Base-by-base conservation (phyloP, 2,329 filamentous ascomycete species). In the Trichoderma sp. region DNA sequence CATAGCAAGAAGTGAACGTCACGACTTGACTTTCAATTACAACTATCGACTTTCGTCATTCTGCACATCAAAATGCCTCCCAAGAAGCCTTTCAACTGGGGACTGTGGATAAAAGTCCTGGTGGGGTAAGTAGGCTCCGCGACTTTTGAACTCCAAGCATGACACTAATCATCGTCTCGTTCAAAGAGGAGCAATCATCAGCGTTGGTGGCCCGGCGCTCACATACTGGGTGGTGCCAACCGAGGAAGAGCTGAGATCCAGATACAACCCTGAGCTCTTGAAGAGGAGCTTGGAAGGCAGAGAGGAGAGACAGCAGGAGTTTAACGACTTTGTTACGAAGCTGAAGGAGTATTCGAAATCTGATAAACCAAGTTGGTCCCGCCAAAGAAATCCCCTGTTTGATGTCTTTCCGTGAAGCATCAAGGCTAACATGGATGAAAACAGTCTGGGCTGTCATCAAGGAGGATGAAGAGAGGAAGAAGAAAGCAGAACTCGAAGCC, bases 181-280 rank as follows among this genome's bases (percentile, higher is more conserved):
- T 66, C 71, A 75, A 43, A 97, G 94, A 69, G 92, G 92, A 74
- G 85, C 84, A 52, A 80, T 85, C 58, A 84, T 96, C 74, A 90
- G 89, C 76, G 85, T 97, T 70, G 96, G 96, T 64, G 96, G 96
- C 4, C 96, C 96, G 28, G 90, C 91, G 18, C 83, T 98, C 65
- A 91, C 95, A 54, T 87, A 90, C 81, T 97, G 89, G 79, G 82
- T 96, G 58, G 87, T 87, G 56, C 96, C 96, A 2, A 91, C 91
- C 14, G 94, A 97, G 74, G 96, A 97, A 80, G 94, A 98, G 82
- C 86, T 99, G 52, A 94, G 96, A 84, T 85, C 93, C 83, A 89
- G 86, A 80, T 98, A 98, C 83, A 98, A 95, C 79, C 95, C 95
- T 0, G 96, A 98, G 39, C 86, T 99, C n/a, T 92, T 96, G 77